Conservation (phyloP, 2,329 filamentous ascomycete genomes). For the Alternaria panax region DNA sequence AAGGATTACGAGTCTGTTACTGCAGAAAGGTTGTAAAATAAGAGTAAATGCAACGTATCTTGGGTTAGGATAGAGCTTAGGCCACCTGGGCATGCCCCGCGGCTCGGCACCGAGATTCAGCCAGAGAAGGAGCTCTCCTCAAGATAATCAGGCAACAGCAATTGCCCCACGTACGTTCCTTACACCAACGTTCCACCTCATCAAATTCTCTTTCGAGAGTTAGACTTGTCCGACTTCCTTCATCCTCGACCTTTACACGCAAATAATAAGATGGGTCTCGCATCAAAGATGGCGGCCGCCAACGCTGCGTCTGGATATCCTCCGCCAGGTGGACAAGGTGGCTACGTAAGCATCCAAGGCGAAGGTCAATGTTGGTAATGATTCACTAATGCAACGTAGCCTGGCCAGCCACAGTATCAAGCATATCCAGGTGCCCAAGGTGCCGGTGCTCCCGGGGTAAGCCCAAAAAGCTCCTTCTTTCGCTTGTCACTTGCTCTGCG, state of each 20-base stretch:
- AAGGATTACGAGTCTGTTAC: too few relatives aligned
- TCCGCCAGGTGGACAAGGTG: conserved; percentile 51
- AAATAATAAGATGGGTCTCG: conserved; percentile 42
- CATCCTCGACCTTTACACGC: not conserved
- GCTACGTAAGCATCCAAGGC: conserved; percentile 60
- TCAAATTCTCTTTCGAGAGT: too few relatives aligned
- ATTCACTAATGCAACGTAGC: conserved; percentile 45
- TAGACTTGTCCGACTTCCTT: conserved; percentile 14
- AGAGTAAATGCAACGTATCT: too few relatives aligned
- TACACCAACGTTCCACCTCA: too few relatives aligned
- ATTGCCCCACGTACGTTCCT: too few relatives aligned
- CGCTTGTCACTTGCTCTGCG: conserved; percentile 38
- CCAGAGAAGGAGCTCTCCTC: too few relatives aligned
- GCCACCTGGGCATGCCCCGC: too few relatives aligned
- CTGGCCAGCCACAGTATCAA: conserved; percentile 62
- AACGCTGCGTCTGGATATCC: conserved; percentile 46
- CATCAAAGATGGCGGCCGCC: conserved; percentile 57
- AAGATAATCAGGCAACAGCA: too few relatives aligned
- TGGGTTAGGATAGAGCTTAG: too few relatives aligned
- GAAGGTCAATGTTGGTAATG: conserved; percentile 14
- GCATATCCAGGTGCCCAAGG: conserved; percentile 63
- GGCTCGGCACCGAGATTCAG: too few relatives aligned
- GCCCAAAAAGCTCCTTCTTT: conserved; percentile 34
- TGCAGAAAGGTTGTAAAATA: too few relatives aligned
- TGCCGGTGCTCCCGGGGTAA: conserved; percentile 48